phyloP scores from a whole-genome alignment of 306 rosid genomes.

The Abrus precatorius region DNA sequence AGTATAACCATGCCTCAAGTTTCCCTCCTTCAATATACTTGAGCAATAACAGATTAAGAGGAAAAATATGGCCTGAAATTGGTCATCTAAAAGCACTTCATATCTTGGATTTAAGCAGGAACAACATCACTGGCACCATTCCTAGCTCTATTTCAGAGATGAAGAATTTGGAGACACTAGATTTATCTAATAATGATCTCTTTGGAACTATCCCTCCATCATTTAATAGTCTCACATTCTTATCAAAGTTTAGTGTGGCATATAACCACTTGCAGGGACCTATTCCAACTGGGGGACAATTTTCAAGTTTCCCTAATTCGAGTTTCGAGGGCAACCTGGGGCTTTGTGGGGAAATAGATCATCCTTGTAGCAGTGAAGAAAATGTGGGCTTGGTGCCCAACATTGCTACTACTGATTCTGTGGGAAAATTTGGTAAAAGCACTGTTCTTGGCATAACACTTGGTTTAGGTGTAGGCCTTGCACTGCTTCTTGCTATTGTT shows the following conservation, averaged over 20 bases:
- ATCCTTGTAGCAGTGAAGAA: constrained; percentile 40
- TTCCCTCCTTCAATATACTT: constrained; percentile 72
- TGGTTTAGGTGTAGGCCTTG: constrained; percentile 58
- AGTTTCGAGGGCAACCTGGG: constrained; percentile 69
- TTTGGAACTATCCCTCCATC: constrained; percentile 63
- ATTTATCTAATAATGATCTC: constrained; percentile 69
- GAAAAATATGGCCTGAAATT: constrained; percentile 59
- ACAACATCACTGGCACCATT: constrained; percentile 63
- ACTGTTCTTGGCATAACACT: constrained; percentile 56
- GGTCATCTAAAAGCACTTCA: constrained; percentile 62
- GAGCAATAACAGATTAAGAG: constrained; percentile 67
- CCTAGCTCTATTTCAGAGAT: constrained; percentile 69
- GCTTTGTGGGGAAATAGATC: constrained; percentile 58
- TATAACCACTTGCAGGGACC: constrained; percentile 66
- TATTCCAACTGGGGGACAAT: constrained; percentile 69
- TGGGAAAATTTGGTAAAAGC: constrained; percentile 48
- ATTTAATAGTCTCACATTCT: constrained; percentile 63
- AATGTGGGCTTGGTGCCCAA: constrained; percentile 36
- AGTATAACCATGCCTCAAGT: constrained; percentile 65
- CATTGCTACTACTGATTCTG: constrained; percentile 43
- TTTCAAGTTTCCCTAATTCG: constrained; percentile 69
- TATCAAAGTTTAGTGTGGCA: constrained; percentile 73
- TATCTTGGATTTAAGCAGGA: constrained; percentile 67
- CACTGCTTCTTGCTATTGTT: constrained; percentile 58
- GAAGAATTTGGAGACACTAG: constrained; percentile 71